A percentile compares a stretch with the other conserved stretches of the same genome.
These are phyloP conservation scores for Besnoitia besnoiti DNA, from an alignment of 169 alveolate genomes.

Conservation along the genomic window DNA sequence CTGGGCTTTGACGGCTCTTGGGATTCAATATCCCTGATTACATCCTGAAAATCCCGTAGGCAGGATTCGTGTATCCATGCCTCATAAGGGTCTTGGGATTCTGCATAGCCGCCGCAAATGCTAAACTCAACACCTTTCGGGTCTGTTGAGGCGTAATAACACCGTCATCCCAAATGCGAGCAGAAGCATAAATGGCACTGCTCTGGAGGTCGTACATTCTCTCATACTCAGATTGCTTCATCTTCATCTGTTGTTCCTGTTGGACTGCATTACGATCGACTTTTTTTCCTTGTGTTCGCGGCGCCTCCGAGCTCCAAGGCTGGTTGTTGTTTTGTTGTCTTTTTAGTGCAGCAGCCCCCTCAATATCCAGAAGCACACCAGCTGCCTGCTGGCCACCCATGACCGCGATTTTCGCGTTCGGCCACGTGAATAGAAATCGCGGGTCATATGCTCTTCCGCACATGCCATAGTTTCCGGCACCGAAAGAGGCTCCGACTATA, in stretches of 20 bases:
- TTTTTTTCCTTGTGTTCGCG: not conserved
- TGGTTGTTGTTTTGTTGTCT: not conserved
- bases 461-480: conserved; percentile 91
- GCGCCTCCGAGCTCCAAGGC: not conserved
- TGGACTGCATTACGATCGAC: conserved; percentile 47
- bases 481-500: conserved; percentile 79
- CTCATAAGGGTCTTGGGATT: not conserved
- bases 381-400: conserved; percentile 88
- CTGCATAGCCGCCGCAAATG: conserved; percentile 55
- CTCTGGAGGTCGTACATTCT: conserved; percentile 78
- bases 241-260: not conserved
- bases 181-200: conserved; percentile 79
- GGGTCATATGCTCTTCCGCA: conserved; percentile 91
- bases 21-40: no score
- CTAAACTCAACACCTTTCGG: conserved; percentile 73
- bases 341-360: conserved; percentile 1
- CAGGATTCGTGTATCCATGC: not conserved
- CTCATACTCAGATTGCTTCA: conserved; percentile 66
- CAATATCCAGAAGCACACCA: conserved; percentile 43
- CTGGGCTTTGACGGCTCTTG: no score
- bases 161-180: conserved; percentile 90
- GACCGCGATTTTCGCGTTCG: conserved; percentile 83
- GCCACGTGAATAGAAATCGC: conserved; percentile 85
- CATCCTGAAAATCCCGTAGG: not conserved
- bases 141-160: conserved; percentile 79